Conservation (phyloP, 768 basidiomycete species). For the Pilatotrama ljubarskyi region DNA sequence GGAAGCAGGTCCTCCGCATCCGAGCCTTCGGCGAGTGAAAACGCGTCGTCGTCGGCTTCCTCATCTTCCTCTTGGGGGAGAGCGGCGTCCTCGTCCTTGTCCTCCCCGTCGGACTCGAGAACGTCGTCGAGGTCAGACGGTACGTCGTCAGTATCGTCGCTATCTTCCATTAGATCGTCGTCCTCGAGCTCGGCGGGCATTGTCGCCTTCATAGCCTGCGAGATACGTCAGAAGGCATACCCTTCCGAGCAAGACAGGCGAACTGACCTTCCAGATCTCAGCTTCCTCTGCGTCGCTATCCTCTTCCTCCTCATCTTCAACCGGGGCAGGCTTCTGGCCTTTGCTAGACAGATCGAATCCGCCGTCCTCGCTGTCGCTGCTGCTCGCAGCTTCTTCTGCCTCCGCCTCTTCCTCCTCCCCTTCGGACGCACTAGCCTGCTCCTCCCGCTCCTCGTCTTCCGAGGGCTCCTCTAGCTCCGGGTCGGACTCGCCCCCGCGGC, state of each 20-base stretch:
- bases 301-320: conserved; percentile 38
- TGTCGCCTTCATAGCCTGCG: conserved; percentile 84
- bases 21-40: conserved; percentile 63
- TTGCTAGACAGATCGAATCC: conserved; percentile 16
- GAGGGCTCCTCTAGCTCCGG: conserved; percentile 34
- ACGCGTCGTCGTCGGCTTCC: conserved; percentile 43
- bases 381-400: conserved; percentile 20
- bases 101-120: conserved; percentile 27
- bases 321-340: conserved; percentile 3
- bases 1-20: conserved; percentile 72
- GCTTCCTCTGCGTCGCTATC: conserved; percentile 58
- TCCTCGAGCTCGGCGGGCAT: conserved; percentile 58
- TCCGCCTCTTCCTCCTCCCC: conserved; percentile 33
- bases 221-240: background rate
- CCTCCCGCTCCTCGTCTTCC: conserved; percentile 25
- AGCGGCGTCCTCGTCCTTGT: conserved; percentile 25
- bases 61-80: conserved; percentile 36
- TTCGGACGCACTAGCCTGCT: background rate
- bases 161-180: conserved; percentile 34
- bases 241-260: no score
- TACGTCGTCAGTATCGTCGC: conserved; percentile 31
- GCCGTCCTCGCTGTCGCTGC: conserved; percentile 16
- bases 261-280: conserved; percentile 85
- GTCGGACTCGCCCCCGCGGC: conserved; percentile 36
- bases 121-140: conserved; percentile 29